Conservation (phyloP, 2,329 filamentous ascomycete genomes). For the Albophoma yamanashiensis region DNA sequence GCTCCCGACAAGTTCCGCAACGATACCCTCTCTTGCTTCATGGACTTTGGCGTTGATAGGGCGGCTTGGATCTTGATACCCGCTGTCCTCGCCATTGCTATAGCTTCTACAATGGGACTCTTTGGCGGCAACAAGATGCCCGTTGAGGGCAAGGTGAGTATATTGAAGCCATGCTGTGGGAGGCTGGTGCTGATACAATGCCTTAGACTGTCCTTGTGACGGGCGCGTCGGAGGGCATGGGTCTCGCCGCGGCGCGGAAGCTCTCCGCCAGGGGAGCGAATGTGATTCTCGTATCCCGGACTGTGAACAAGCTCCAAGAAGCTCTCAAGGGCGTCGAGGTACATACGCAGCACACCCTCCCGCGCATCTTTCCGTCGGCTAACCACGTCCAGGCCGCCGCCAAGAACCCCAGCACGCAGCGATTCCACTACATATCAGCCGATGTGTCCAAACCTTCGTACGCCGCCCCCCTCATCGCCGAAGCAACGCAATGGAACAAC, state of each 20-base stretch:
- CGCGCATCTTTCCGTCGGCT: neutral
- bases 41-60: constrained; percentile 3
- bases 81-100: constrained; percentile 21
- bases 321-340: constrained; percentile 58
- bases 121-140: constrained; percentile 65
- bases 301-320: constrained; percentile 59
- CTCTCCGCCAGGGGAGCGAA: constrained; percentile 78
- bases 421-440: constrained; percentile 73
- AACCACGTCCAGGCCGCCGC: constrained; percentile 46
- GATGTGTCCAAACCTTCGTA: constrained; percentile 67
- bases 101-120: constrained; percentile 49
- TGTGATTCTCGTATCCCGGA: constrained; percentile 75
- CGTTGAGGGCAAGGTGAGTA: constrained; percentile 67
- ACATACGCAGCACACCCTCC: constrained; percentile 27
- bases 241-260: constrained; percentile 60
- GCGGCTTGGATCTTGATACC: constrained; percentile 12
- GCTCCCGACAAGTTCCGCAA: neutral
- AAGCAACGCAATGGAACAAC: constrained; percentile 71
- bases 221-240: constrained; percentile 89
- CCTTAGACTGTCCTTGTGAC: constrained; percentile 76
- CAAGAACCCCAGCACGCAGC: constrained; percentile 53
- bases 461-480: constrained; percentile 56
- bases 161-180: constrained; percentile 1
- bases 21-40: neutral
- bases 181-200: constrained; percentile 3